Evolutionary conservation across 129 eudicot species (phyloP), one percentile per base, ranked within the genome.

Genomic region (Ambrosia artemisiifolia): DNA sequence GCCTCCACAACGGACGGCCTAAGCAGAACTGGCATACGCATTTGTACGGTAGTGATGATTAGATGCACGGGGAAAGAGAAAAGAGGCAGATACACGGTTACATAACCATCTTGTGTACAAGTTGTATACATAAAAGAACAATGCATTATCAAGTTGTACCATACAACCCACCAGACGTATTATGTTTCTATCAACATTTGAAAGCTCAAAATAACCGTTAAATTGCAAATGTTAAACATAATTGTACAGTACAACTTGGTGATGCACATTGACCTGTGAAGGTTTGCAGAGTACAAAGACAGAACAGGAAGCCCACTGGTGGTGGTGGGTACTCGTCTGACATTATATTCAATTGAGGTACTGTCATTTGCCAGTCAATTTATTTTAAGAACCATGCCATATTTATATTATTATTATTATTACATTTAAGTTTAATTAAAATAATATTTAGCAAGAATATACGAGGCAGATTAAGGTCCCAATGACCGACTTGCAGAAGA

Each of bases 261-360:
- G 46, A 69, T 61, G 71, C 76, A 30, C 2, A 40, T 13, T 28
- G 35, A 56, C 66, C 19, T 60, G 66, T 66, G 67, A 38, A 72
- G 44, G 44, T 40, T 40, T 7, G 6, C 11, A 40, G 44, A 40
- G 9, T 40, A 40, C 44, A 60, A 62, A 10, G 60, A 75, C 73
- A 75, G 46, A 43, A 67, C 35, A 75, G 16, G 73, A 40, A 65
- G 66, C 79, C 73, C 66, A 40, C 79, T 75, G 54, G 73, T n/a
- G n/a, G n/a, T n/a, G n/a, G n/a, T n/a, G 36, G 72, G 72, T 63
- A 72, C 67, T 42, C 60, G 70, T 78, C 82, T 78, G 82, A 78
- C 77, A 78, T 30, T 0, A 34, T 67, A 75, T 65, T 75, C 30
- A 75, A 75, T 75, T 75, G 40, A 75, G 79, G 60, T 17, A 11